These are phyloP conservation scores for Leavenworthia alabamica DNA, from an alignment of 345 rosid genomes.

Conservation along the genomic window DNA sequence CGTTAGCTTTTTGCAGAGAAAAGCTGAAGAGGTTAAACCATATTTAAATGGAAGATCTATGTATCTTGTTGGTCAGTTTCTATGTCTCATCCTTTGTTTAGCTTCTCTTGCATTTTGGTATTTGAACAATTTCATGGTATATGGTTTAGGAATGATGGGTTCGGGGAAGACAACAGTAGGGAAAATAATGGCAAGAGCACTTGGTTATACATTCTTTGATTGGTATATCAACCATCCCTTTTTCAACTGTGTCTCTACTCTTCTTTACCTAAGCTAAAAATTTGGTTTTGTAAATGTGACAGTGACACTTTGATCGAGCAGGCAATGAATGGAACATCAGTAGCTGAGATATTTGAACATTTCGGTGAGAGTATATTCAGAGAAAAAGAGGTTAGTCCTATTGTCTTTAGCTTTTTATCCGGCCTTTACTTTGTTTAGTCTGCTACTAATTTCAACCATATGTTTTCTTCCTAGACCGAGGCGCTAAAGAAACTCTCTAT, in stretches of 20 bases:
- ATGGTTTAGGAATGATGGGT: conserved; percentile 84
- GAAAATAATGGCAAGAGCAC: conserved; percentile 56
- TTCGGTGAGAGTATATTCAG: conserved; percentile 83
- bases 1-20: conserved; percentile 51
- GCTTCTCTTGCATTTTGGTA: neutral
- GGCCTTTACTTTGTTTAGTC: neutral
- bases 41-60: conserved; percentile 68
- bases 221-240: conserved; percentile 39
- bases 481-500: conserved; percentile 48
- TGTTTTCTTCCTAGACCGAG: conserved; percentile 48
- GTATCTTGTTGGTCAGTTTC: conserved; percentile 89
- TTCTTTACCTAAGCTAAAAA: neutral
- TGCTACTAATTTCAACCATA: neutral
- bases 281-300: conserved; percentile 18
- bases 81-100: conserved; percentile 6
- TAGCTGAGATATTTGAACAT: conserved; percentile 70
- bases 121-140: neutral
- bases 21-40: conserved; percentile 61
- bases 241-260: neutral
- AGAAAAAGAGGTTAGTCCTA: conserved; percentile 59
- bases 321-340: conserved; percentile 53
- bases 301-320: conserved; percentile 77
- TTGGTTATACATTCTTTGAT: conserved; percentile 65
- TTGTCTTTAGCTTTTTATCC: neutral
- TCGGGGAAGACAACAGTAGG: conserved; percentile 96